These are phyloP conservation scores for Xylariaceae sp. DNA, from an alignment of 2,329 filamentous ascomycete genomes.

Conservation along the genomic window DNA sequence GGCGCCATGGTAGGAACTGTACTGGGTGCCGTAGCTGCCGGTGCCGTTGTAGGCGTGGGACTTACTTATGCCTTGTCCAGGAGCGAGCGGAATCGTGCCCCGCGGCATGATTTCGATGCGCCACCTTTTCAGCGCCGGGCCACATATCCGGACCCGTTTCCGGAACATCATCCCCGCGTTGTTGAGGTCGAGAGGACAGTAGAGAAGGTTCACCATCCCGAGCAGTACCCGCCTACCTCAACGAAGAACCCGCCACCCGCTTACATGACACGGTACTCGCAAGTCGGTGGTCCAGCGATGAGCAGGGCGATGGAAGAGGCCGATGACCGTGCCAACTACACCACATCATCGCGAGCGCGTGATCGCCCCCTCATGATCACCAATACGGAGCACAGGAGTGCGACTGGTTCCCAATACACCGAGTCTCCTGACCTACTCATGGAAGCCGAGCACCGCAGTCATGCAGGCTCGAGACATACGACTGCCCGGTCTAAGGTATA, in stretches of 20 bases:
- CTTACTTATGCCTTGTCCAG: constrained; percentile 74
- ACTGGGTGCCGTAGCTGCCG: constrained; percentile 75
- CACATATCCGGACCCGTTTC: constrained; percentile 51
- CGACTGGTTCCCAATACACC: constrained; percentile 44
- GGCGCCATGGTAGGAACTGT: constrained; percentile 76
- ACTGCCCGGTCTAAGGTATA: constrained; percentile 16
- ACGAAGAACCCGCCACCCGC: constrained; percentile 45
- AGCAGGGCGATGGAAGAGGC: constrained; percentile 45
- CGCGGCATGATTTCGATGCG: constrained; percentile 49
- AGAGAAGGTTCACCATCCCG: constrained; percentile 47
- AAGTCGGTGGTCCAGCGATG: constrained; percentile 33
- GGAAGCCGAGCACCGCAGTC: constrained; percentile 31
- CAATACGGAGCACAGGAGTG: constrained; percentile 51
- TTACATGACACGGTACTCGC: constrained; percentile 46
- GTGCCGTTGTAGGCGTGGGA: constrained; percentile 68
- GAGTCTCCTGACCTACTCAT: constrained; percentile 37
- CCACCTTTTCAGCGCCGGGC: constrained; percentile 51
- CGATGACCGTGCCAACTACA: constrained; percentile 49
- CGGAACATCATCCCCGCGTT: constrained; percentile 44
- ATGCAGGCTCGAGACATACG: background rate
- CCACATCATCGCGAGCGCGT: constrained; percentile 42
- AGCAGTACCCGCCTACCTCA: constrained; percentile 40
- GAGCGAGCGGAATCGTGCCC: constrained; percentile 54
- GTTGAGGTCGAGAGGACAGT: constrained; percentile 46
- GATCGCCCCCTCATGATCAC: constrained; percentile 49